These are phyloP conservation scores for Mycena sanguinolenta DNA, from an alignment of 768 basidiomycete genomes.

Conservation along the genomic window DNA sequence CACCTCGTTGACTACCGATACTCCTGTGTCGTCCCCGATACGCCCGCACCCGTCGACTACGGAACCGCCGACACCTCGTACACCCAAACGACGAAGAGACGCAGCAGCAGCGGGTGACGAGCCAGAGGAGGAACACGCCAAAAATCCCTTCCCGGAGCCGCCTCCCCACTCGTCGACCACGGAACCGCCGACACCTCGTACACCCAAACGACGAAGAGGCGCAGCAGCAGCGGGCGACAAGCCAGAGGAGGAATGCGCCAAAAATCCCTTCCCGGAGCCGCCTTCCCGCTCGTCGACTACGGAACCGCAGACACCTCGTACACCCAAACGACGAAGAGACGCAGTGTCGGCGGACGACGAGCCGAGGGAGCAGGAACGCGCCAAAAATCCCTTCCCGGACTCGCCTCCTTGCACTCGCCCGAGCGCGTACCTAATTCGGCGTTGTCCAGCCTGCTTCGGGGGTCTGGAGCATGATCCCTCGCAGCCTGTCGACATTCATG, in stretches of 20 bases:
- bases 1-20: too few relatives aligned
- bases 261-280: not conserved
- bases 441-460: conserved; percentile 47
- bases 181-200: too few relatives aligned
- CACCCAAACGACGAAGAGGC: not conserved
- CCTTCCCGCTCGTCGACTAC: too few relatives aligned
- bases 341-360: not conserved
- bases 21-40: too few relatives aligned
- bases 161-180: conserved; percentile 18
- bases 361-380: not conserved
- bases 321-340: not conserved
- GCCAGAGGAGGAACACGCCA: not conserved
- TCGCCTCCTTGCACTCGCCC: conserved; percentile 18
- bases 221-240: not conserved
- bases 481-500: conserved; percentile 38
- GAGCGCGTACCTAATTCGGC: conserved; percentile 38
- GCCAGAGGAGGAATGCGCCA: not conserved
- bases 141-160: not conserved
- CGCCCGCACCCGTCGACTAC: too few relatives aligned
- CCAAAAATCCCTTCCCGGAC: not conserved
- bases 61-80: too few relatives aligned
- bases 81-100: not conserved
- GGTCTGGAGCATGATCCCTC: conserved; percentile 27
- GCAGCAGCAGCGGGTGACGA: not conserved
- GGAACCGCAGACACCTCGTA: too few relatives aligned